Conservation (phyloP, 2,329 filamentous ascomycete species). For the Fusarium albidum region DNA sequence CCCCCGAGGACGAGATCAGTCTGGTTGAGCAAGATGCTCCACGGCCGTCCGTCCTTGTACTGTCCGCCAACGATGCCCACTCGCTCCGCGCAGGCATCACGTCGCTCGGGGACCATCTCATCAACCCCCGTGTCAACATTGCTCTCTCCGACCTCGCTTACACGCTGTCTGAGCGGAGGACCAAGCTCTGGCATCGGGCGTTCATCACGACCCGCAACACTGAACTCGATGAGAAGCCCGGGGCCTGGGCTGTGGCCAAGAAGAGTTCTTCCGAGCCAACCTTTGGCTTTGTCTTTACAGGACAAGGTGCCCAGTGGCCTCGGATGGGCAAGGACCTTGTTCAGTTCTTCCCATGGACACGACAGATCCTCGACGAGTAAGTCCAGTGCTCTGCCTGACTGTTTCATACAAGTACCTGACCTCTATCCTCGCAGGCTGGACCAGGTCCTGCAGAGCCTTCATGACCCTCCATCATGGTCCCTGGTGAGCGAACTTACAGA, state of each 20-base stretch:
- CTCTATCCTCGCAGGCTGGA: not conserved
- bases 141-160: conserved; percentile 38
- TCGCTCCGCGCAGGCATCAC: conserved; percentile 18
- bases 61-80: conserved; percentile 26
- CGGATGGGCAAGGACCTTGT: conserved; percentile 46
- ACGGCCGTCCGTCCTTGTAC: conserved; percentile 12
- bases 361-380: conserved; percentile 22
- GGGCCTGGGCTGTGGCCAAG: conserved; percentile 7
- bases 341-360: conserved; percentile 2
- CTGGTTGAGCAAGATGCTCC: not conserved
- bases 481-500: conserved; percentile 33
- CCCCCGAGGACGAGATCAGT: not conserved
- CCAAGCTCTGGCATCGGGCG: conserved; percentile 27
- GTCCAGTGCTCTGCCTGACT: not conserved
- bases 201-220: conserved; percentile 27
- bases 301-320: conserved; percentile 49
- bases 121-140: conserved; percentile 37
- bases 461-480: conserved; percentile 2
- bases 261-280: conserved; percentile 8
- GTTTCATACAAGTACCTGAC: no score
- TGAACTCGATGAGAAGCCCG: not conserved
- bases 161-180: conserved; percentile 39
- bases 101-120: conserved; percentile 30
- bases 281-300: conserved; percentile 44
- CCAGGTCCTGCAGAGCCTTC: conserved; percentile 26